Base-by-base conservation (phyloP, 78 protist genomes). In the Dictyostelium discoideum region DNA sequence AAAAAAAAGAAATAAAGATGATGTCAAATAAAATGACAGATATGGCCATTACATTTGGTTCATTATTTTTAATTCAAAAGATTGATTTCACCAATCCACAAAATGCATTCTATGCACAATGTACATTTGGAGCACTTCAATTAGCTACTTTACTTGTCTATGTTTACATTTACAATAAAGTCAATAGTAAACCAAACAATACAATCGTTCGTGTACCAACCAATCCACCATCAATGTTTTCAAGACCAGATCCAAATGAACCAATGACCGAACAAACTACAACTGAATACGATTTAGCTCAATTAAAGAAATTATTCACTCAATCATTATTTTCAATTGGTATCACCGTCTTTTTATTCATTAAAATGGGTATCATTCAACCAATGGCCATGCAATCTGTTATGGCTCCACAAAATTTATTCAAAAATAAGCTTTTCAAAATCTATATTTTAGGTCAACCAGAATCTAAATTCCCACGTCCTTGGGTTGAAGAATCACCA, bases 401-500 rank as follows among this genome's bases (percentile, higher is more conserved):
- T 40, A 24, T 90, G 48, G 95, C 73, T 48, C 81, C 85, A 37
- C 88, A 82, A 50, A 82, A 65, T 24, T 29, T 90, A 18, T 82
- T 67, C 83, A 90, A 90, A 65, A 90, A 90, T 11, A 90, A 90
- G 44, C 67, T 90, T 50, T 80, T 90, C 84, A 90, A 90, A 85
- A 69, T 90, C 63, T 83, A 90, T 83, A 82, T 90, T 48, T 73
- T 90, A 14, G 95, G 95, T 82, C 74, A 90, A 73, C 57, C n/a
- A 29, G 93, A 87, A 42, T 22, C 84, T 7, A 57, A 87, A 40
- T 37, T 46, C 84, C 87, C 87, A 90, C 50, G 95, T 44, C 95
- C 95, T 82, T 90, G 85, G 86, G 84, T 50, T 54, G 95, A 90
- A 13, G 95, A 80, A 67, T 81, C 40, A 50, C 95, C 95, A 90